Conservation (phyloP, 2,329 filamentous ascomycete genomes). For the Bipolaris cookei region DNA sequence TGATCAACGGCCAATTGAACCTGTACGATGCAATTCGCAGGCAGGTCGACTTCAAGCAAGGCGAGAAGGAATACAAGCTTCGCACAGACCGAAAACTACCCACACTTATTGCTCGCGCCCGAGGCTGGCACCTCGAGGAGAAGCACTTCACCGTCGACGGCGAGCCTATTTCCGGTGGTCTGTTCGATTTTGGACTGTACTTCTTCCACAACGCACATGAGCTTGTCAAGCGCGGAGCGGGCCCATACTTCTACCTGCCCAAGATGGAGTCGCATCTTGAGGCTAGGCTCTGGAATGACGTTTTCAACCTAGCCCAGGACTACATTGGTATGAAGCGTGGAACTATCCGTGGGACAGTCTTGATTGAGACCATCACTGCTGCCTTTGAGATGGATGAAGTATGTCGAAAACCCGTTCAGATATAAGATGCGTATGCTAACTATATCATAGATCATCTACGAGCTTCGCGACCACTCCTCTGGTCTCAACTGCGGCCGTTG, state of each 20-base stretch:
- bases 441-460: constrained; percentile 81
- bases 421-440: constrained; percentile 17
- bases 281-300: constrained; percentile 97
- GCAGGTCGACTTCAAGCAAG: constrained; percentile 95
- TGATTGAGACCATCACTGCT: constrained; percentile 97
- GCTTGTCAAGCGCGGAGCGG: constrained; percentile 79
- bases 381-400: constrained; percentile 99
- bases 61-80: constrained; percentile 95
- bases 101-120: constrained; percentile 90
- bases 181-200: constrained; percentile 98
- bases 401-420: background rate
- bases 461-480: constrained; percentile 93
- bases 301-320: constrained; percentile 94
- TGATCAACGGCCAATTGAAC: constrained; percentile 98
- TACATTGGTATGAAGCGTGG: constrained; percentile 87
- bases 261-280: constrained; percentile 99
- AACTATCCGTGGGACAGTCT: constrained; percentile 90
- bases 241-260: constrained; percentile 97
- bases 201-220: constrained; percentile 98
- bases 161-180: constrained; percentile 86
- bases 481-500: constrained; percentile 98
- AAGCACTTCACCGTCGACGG: constrained; percentile 97
- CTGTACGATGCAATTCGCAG: constrained; percentile 93
- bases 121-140: constrained; percentile 98
- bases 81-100: constrained; percentile 86